Evolutionary conservation across 306 rosid genomes (phyloP), one percentile per base, ranked within the genome.

Genomic region (Ammopiptanthus mongolicus): DNA sequence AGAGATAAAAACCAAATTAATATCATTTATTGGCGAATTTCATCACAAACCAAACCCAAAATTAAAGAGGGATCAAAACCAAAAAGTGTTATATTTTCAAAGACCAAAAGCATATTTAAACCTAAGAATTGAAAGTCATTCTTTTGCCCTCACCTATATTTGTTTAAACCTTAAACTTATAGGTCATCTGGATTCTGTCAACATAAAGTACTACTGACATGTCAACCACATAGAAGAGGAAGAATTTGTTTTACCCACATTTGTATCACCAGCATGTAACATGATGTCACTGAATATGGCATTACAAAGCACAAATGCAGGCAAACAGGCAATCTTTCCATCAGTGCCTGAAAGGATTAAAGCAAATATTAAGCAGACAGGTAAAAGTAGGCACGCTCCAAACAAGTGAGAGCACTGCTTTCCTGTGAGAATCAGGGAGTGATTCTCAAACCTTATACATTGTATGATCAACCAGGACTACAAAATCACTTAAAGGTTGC

Each of bases 231-330:
- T 19, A 76, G 22, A 69, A 60, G 47, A 70, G 51, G 48, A 72
- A 22, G 44, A 61, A 73, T 52, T 68, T 55, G 8, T 36, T 47
- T 47, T 47, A 14, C 84, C 82, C 86, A 91, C 97, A 83, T 91
- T 93, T 67, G 13, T 63, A 81, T 78, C 66, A 59, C 88, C 88
- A 3, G 89, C 88, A 69, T 71, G 91, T 25, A 84, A 44, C 77
- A 86, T n/a, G 74, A 93, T 93, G 89, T 91, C 84, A 66, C 39
- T 85, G 86, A 93, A 93, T 58, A 93, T 88, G 78, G 81, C 65
- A 74, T 89, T 93, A 84, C 98, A 93, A 65, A 83, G 86, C 58
- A 83, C 84, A 68, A 80, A 85, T 53, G 97, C 88, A 72, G 97
- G 82, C 79, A 78, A 34, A 65, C 96, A 93, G 21, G 98, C 34